Evolutionary conservation across 2,329 filamentous ascomycete genomes (phyloP), one percentile per base, ranked within the genome.

Genomic region (Trichoderma sp.): DNA sequence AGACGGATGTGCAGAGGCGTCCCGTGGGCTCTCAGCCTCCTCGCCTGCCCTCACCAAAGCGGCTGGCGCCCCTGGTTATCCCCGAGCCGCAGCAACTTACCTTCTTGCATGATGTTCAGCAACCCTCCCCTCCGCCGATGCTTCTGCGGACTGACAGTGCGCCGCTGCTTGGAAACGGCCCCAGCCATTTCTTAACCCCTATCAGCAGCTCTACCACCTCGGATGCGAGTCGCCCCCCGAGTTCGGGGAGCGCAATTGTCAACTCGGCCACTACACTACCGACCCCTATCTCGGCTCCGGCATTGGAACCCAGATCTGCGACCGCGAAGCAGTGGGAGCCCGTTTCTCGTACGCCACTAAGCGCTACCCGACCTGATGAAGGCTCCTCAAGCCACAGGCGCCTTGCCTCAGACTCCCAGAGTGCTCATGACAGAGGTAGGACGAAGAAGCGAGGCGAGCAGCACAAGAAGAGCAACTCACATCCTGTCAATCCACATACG

Each of bases 351-450:
- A 44, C 43, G n/a, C 52, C 59, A 17, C 5, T 63, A 39, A 63
- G 60, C 19, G 59, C 64, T n/a, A 39, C 45, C 19, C 51, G 12
- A 19, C 52, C 26, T 39, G 64, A 58, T 24, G 60, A 47, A 1
- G 7, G 66, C 69, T n/a, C 63, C 61, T 48, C 48, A 71, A 73
- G 3, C 26, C 85, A 88, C 69, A 79, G 80, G 60, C 78, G 85
- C 56, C 81, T 81, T 21, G 81, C 81, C 57, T 88, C 86, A 1
- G 86, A 88, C 63, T 81, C 83, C 0, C 83, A 80, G 14, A 82
- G 82, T 66, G 84, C 87, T 52, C 85, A 86, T 81, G 85, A 89
- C 66, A 79, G 86, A 50, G 86, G 86, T 5, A 81, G 86, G n/a
- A 83, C 86, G 0, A 81, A 82, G 65, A 88, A 85, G 74, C 78